Percentiles rank a stretch among this genome's conserved stretches.
These are phyloP conservation scores for Moricandia moricandioides DNA, from an alignment of 345 rosid genomes.

Conservation along the genomic window DNA sequence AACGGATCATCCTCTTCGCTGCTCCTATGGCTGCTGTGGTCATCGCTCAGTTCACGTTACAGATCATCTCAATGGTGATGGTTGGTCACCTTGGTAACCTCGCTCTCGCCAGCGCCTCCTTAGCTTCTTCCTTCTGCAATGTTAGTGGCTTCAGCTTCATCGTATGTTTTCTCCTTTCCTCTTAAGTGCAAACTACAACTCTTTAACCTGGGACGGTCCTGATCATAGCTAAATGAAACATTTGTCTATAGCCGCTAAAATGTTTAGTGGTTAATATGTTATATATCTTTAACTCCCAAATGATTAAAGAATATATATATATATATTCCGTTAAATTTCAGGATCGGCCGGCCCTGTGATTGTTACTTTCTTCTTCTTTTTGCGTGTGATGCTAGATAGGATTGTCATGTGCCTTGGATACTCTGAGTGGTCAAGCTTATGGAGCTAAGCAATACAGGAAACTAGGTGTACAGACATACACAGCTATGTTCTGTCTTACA, in stretches of 20 bases:
- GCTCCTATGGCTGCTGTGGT: slow-evolving; percentile 71
- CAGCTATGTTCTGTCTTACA: slow-evolving; percentile 53
- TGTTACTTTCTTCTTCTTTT: too few species aligned
- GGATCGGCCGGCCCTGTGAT: too few species aligned
- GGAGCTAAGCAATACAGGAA: slow-evolving; percentile 63
- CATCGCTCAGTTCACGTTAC: slow-evolving; percentile 49
- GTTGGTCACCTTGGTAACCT: slow-evolving; percentile 38
- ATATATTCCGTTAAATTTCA: too few species aligned
- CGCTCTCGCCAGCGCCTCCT: slow-evolving; percentile 65
- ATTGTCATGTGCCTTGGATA: slow-evolving; percentile 75
- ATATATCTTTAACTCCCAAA: too few species aligned
- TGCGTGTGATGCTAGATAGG: slow-evolving; percentile 48
- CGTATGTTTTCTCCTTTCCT: slow-evolving; percentile 13
- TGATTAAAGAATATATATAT: too few species aligned
- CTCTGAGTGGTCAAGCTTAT: slow-evolving; percentile 76
- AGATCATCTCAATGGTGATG: slow-evolving; percentile 36
- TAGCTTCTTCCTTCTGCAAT: slow-evolving; percentile 48
- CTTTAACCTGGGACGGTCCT: neutral
- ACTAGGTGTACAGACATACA: slow-evolving; percentile 55
- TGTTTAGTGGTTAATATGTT: too few species aligned
- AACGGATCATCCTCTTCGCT: slow-evolving; percentile 49
- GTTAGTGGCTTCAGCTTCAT: slow-evolving; percentile 53
- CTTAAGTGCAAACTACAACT: neutral
- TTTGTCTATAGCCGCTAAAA: neutral
- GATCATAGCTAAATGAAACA: too few species aligned